These are phyloP conservation scores for Globisporangium spiculum DNA, from an alignment of 352 stramenopile species.

Conservation along the genomic window DNA sequence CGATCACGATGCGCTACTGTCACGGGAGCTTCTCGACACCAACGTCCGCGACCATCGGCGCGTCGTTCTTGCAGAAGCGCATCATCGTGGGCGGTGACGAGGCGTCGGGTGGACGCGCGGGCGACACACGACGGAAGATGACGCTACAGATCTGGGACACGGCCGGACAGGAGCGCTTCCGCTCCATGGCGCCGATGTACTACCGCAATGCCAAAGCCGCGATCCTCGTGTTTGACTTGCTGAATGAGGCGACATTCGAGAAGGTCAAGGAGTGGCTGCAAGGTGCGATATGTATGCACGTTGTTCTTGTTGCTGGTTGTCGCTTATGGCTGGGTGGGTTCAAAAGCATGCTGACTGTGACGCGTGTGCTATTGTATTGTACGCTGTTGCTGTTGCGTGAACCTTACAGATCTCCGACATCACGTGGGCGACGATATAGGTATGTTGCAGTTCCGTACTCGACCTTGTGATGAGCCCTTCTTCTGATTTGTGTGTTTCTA, in stretches of 20 bases:
- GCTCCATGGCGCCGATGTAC: conserved; percentile 89
- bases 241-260: conserved; percentile 72
- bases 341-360: not conserved
- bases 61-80: conserved; percentile 86
- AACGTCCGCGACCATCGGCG: conserved; percentile 82
- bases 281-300: conserved; percentile 29
- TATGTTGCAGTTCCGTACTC: conserved; percentile 1
- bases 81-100: conserved; percentile 61
- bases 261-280: conserved; percentile 88
- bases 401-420: conserved; percentile 56
- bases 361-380: not conserved
- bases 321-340: not conserved
- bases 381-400: conserved; percentile 8
- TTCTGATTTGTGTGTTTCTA: not conserved
- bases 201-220: conserved; percentile 88
- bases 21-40: conserved; percentile 83
- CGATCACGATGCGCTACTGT: conserved; percentile 87
- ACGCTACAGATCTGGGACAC: conserved; percentile 89
- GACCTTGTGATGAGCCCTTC: not conserved
- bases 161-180: conserved; percentile 73
- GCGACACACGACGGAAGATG: conserved; percentile 61
- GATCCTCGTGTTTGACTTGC: conserved; percentile 86
- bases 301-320: not conserved
- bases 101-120: not conserved
- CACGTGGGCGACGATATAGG: conserved; percentile 76